phyloP scores from a whole-genome alignment of 1,284 basidiomycete genomes.

The Mycena sp. region DNA sequence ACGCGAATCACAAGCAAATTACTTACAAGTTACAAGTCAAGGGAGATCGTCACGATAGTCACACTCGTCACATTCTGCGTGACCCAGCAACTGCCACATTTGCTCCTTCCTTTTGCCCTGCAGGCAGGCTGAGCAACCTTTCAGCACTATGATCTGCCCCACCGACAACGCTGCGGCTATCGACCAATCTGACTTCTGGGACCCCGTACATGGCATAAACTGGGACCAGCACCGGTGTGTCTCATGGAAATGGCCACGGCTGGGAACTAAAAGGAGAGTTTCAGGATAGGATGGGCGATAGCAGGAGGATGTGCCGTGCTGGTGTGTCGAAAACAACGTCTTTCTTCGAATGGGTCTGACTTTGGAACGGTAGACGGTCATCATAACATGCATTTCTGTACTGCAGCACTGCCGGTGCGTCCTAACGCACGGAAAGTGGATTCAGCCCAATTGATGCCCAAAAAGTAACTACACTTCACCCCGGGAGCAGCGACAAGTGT shows the following conservation, averaged over 20 bases:
- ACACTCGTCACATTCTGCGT: too few relatives aligned
- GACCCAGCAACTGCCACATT: too few relatives aligned
- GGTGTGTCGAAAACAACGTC: conserved; percentile 51
- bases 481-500: conserved; percentile 82
- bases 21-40: too few relatives aligned
- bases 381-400: conserved; percentile 66
- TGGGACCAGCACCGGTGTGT: conserved; percentile 57
- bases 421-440: neutral
- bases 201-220: conserved; percentile 50
- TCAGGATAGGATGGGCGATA: conserved; percentile 74
- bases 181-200: conserved; percentile 74
- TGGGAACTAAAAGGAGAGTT: neutral
- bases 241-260: neutral
- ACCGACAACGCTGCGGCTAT: conserved; percentile 58
- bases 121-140: too few relatives aligned
- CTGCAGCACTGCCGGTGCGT: conserved; percentile 69
- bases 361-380: conserved; percentile 56
- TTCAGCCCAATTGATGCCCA: neutral
- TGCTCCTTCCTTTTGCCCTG: too few relatives aligned
- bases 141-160: conserved; percentile 54
- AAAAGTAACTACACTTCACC: conserved; percentile 72
- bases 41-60: too few relatives aligned
- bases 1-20: too few relatives aligned
- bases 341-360: neutral
- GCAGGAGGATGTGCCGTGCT: conserved; percentile 69